Evolutionary conservation across 805 yeast species (phyloP), one percentile per base, ranked within the genome.

Genomic region (Sungouiozyma intestinalis): DNA sequence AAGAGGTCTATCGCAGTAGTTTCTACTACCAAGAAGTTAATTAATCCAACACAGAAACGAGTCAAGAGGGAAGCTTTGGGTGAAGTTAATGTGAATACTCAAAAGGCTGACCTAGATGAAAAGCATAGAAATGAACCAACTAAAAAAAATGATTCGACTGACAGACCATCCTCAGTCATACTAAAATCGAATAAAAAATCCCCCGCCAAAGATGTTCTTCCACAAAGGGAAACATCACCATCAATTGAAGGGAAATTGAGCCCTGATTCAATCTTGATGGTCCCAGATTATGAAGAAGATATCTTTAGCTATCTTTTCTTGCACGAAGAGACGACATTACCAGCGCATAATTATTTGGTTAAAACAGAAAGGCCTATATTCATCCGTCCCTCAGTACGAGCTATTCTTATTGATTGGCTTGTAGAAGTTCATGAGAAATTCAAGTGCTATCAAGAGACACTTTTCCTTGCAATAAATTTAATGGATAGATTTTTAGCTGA

Each of bases 341-440:
- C 87, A 2, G 80, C 76, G 49, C 63, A 81, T n/a, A 73, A 76
- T 49, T 85, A 84, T 58, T 63, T 84, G 32, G 69, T 65, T 47
- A 55, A 52, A 29, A 33, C 31, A n/a, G 43, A 50, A 7, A 71
- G 74, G 40, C 77, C 77, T 45, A 21, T 33, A 33, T 77, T 77
- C 45, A 63, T 85, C 51, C 77, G 81, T 53, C 94, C 95, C 43
- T 75, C 77, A 47, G 82, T 84, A 83, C 74, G 97, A 50, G 79
- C 86, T 6, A 83, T 87, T 40, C 66, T 87, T 45, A 85, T 87
- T n/a, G 95, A 88, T 64, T 87, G 97, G 97, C 69, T 87, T 50
- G 85, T 85, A 9, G 94, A 85, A 58, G 88, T 87, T 59, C 96
- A 86, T 65, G 69, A 78, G 50, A 74, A 85, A 58, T 87, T 87